Conservation (phyloP, 169 alveolate species). For the Theileria sp. region DNA sequence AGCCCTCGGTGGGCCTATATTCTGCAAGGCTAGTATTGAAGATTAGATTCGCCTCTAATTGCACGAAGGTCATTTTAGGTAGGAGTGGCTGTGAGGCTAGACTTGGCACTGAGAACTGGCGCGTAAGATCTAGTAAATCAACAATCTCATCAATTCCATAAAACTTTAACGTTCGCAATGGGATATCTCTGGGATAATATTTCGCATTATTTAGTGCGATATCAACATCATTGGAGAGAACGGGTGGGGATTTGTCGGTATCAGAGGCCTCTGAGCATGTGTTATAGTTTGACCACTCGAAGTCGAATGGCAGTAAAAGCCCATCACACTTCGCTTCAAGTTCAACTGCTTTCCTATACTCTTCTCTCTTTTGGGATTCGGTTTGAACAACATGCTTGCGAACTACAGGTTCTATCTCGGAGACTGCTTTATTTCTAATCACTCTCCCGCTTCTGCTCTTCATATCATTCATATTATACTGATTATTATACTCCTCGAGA, state of each 20-base stretch:
- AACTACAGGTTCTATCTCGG: slow-evolving; percentile 15
- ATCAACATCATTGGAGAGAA: slow-evolving; percentile 35
- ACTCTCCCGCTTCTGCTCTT: slow-evolving; percentile 61
- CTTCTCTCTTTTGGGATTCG: slow-evolving; percentile 12
- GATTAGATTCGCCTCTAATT: slow-evolving; percentile 27
- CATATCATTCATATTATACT: slow-evolving; percentile 24
- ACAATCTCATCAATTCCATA: slow-evolving; percentile 53
- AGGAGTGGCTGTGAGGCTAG: slow-evolving; percentile 23
- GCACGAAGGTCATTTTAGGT: slow-evolving; percentile 42
- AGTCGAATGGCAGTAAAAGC: slow-evolving; percentile 49
- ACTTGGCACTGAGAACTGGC: slow-evolving; percentile 49
- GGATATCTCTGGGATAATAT: slow-evolving; percentile 55
- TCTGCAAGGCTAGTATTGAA: slow-evolving; percentile 42
- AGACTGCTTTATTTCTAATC: slow-evolving; percentile 24
- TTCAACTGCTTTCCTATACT: slow-evolving; percentile 29
- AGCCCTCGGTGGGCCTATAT: slow-evolving; percentile 31
- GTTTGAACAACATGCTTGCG: slow-evolving; percentile 18
- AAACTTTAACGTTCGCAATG: slow-evolving; percentile 43
- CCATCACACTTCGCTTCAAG: slow-evolving; percentile 46
- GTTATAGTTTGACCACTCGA: slow-evolving; percentile 55
- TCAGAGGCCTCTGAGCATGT: slow-evolving; percentile 50
- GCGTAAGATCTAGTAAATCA: slow-evolving; percentile 32
- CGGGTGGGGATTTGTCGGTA: slow-evolving; percentile 13
- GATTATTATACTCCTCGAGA: slow-evolving; percentile 16
- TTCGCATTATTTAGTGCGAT: slow-evolving; percentile 40